Conservation (phyloP, 1,284 basidiomycete species). For the Coriolopsis trogii region DNA sequence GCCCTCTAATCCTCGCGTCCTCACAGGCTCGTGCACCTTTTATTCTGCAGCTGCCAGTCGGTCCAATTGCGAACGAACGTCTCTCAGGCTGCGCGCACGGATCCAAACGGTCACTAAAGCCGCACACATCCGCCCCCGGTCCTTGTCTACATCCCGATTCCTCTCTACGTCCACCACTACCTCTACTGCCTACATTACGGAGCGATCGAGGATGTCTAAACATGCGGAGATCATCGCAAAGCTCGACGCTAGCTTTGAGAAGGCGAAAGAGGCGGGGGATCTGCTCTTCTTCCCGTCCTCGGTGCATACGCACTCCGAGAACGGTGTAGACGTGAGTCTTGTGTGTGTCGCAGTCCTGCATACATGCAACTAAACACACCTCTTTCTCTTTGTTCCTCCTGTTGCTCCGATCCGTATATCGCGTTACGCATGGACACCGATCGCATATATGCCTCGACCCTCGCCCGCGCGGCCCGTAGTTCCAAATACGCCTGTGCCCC, state of each 20-base stretch:
- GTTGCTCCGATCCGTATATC: neutral
- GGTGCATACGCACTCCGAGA: constrained; percentile 58
- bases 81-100: constrained; percentile 7
- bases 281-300: constrained; percentile 79
- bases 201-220: constrained; percentile 19
- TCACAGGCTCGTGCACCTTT: neutral
- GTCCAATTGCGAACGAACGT: neutral
- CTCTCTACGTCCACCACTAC: neutral
- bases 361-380: neutral
- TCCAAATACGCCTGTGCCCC: constrained; percentile 80
- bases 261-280: constrained; percentile 68
- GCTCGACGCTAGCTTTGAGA: constrained; percentile 61
- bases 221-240: constrained; percentile 59
- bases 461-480: constrained; percentile 48
- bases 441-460: neutral
- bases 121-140: neutral
- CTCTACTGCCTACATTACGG: neutral
- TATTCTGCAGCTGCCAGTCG: neutral
- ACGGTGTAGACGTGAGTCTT: constrained; percentile 59
- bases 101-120: neutral
- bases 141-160: neutral
- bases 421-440: neutral
- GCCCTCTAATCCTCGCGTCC: neutral
- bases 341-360: constrained; percentile 2
- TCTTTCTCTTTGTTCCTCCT: neutral